phyloP scores from a whole-genome alignment of 2,329 filamentous ascomycete genomes.

The Aspergillus hiratsukae region DNA sequence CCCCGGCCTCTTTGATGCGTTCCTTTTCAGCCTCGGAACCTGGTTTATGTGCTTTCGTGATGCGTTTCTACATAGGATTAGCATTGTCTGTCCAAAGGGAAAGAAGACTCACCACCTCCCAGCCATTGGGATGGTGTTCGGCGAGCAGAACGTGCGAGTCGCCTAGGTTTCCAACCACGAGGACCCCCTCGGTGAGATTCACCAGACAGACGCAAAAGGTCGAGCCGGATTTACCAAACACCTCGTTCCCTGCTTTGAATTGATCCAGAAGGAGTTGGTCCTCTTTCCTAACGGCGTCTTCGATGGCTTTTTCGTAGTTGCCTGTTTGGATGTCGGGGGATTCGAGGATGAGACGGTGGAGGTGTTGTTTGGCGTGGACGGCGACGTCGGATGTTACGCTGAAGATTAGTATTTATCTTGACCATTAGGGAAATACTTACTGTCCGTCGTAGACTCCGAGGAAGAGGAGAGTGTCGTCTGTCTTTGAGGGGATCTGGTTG shows the following conservation, averaged over 20 bases:
- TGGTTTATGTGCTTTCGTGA: slow-evolving; percentile 6
- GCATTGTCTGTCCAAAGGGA: too few species aligned
- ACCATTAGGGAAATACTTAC: background rate
- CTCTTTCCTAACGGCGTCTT: background rate
- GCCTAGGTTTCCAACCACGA: background rate
- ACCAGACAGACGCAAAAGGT: background rate
- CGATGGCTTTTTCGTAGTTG: background rate
- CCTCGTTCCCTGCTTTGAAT: background rate
- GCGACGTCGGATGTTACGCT: background rate
- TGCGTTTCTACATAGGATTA: background rate
- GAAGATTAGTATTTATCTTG: background rate
- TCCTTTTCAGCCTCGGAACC: background rate
- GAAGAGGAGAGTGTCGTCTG: background rate
- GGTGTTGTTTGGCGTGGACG: background rate
- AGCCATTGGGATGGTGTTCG: background rate
- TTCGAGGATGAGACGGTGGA: background rate
- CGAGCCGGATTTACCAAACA: background rate
- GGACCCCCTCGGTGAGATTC: background rate
- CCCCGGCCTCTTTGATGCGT: slow-evolving; percentile 7
- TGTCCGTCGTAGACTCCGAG: background rate
- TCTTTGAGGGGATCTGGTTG: background rate
- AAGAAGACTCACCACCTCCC: background rate
- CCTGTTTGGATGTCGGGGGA: background rate
- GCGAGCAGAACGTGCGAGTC: slow-evolving; percentile 1
- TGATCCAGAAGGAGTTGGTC: background rate